Base-by-base conservation (phyloP, 2,329 filamentous ascomycete species). In the Akanthomyces lecanii region DNA sequence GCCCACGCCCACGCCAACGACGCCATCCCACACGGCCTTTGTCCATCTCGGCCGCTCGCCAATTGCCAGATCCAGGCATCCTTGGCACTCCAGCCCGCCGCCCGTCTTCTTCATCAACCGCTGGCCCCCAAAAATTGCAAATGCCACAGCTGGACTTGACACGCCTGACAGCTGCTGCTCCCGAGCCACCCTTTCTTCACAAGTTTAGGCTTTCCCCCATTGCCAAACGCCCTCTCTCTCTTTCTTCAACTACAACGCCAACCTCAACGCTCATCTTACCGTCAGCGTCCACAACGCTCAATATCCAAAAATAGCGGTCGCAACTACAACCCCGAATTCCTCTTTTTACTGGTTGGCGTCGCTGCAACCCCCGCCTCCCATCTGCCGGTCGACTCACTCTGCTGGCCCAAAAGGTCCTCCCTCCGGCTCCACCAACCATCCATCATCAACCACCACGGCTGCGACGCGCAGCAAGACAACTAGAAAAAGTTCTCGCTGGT, bases 321-420 rank as follows among this genome's bases (percentile, higher is more conserved):
- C 3, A 42, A 60, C 52, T 60, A 42, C 25, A 6, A 36, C 33
- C 11, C 25, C 23, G 18, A 23, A 21, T 30, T 60, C 45, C 42
- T 50, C 21, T 51, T 44, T 1, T 44, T 12, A 52, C 56, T 48
- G 44, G 57, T 36, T 52, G 44, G 48, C 47, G 33, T 11, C 44
- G 33, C 33, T 60, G 47, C 36, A 42, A 48, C 42, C 56, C 51
- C 54, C 54, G 28, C 28, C 52, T 36, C n/a, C 21, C 45, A 59
- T 59, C 47, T 60, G 57, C 57, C 57, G 57, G 57, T 11, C 57
- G 57, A 61, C 58, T 61, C 58, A 45, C 11, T 23, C 23, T 61
- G 38, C 38, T 30, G 38, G 18, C 25, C 25, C 58, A 52, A 61
- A 61, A 61, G 48, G 58, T 52, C 48, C 58, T 33, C 36, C 10